Evolutionary conservation across 768 basidiomycete genomes (phyloP), one percentile per base, ranked within the genome.

Genomic region (Trametes coccinea): DNA sequence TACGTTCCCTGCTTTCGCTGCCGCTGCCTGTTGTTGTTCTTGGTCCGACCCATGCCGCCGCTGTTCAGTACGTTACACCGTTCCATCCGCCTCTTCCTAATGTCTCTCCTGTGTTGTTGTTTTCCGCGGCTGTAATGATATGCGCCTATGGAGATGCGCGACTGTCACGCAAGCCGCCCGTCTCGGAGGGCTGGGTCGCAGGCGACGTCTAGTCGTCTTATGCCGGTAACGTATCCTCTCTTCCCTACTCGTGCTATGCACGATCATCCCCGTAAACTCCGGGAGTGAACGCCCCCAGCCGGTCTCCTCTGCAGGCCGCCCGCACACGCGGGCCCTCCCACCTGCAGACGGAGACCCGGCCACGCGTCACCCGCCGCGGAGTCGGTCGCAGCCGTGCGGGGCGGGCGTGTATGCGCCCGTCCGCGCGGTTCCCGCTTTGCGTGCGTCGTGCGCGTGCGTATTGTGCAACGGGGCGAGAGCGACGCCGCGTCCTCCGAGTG

Each of bases 401-500:
- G 63, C 61, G 63, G 57, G 64, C 57, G 48, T 47, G 39, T 48
- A 44, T 45, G 46, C 55, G 43, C 57, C 37, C 63, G 56, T 61
- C 63, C 60, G 59, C 22, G 59, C 55, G 60, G 56, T 57, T 64
- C 62, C 65, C 55, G 60, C 39, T 7, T 13, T 2, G 34, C 52
- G 50, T 17, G 40, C 56, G n/a, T 22, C 17, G 13, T 11, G 27
- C 27, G 46, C 16, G 17, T 29, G 17, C 17, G 27, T 8, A 27
- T 8, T 39, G 16, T 22, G 43, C 48, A 59, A 50, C 49, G 72
- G 77, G 78, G 79, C 79, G 76, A 74, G 78, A 85, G 78, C 80
- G 79, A 82, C 22, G 76, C 74, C 71, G 51, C 68, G 70, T 67
- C 71, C 29, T 13, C 39, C 39, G 77, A 80, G 80, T 73, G 71